Evolutionary conservation across 495 filamentous ascomycete genomes (phyloP), one percentile per base, ranked within the genome.

Genomic region (Pseudomonodictys pantanalensis): DNA sequence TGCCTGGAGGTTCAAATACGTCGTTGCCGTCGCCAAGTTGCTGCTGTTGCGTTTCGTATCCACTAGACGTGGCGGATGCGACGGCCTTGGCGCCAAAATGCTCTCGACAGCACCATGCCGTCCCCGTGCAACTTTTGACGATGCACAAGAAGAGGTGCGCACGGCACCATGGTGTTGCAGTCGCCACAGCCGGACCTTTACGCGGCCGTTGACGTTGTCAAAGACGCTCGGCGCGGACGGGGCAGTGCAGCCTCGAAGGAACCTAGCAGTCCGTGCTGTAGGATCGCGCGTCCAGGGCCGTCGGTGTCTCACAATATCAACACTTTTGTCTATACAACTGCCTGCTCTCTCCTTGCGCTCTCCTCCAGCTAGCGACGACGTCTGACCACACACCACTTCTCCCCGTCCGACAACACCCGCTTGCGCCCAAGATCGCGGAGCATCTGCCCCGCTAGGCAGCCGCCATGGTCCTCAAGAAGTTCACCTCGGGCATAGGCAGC

Each of bases 391-490:
- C 28, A 18, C 25, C 24, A 15, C n/a, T 22, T 11, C 48, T 32
- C 4, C 29, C 9, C 32, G 12, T n/a, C 42, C 42, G 18, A 11
- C 48, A n/a, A 23, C 43, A 30, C 25, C 35, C 3, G 18, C 38
- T 6, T 20, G 17, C 38, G 8, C 38, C 26, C 15, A 28, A 17
- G 48, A 8, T 25, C 10, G 22, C 46, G 29, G n/a, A 17, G 28
- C 49, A 10, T 23, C 35, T 53, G 3, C 46, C 42, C 29, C 48
- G 10, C 26, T 22, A 60, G 33, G 32, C 55, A n/a, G 39, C 58
- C 39, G 42, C 47, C 52, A 67, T 67, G 64, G 64, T 67, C 2
- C 54, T 67, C 41, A 66, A 66, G 53, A 67, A 67, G 55, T 42
- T 58, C 22, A 46, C 63, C 20, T 58, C 58, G 7, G 58, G 26